Evolutionary conservation across 2,329 filamentous ascomycete species (phyloP).

Genomic region (Aspergillus sp.): DNA sequence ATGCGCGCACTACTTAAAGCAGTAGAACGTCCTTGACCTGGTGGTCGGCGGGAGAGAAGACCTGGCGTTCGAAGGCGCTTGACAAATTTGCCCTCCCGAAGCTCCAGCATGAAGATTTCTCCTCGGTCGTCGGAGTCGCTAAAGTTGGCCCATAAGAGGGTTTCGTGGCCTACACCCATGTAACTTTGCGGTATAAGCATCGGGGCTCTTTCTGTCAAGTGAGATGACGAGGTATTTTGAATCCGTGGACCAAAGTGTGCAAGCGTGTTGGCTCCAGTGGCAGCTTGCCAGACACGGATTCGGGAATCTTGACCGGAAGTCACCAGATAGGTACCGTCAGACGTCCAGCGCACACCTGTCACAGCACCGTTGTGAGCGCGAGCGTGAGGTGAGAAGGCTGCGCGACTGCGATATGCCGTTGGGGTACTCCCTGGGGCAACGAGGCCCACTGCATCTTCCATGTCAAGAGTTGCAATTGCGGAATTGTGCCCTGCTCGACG

Average conservation of each 20-base stretch:
- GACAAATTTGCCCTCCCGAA: conserved; percentile 75
- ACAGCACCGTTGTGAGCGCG: conserved; percentile 79
- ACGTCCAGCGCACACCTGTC: conserved; percentile 84
- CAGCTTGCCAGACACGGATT: conserved; percentile 84
- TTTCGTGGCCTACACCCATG: conserved; percentile 61
- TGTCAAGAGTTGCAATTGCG: conserved; percentile 76
- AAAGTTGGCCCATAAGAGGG: conserved; percentile 82
- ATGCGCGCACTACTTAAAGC: conserved; percentile 65
- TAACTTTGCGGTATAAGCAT: conserved; percentile 66
- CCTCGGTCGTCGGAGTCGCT: conserved; percentile 65
- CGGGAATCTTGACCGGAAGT: conserved; percentile 82
- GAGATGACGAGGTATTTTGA: conserved; percentile 67
- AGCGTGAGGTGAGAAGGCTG: conserved; percentile 50
- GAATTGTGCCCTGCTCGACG: conserved; percentile 70
- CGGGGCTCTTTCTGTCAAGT: conserved; percentile 64
- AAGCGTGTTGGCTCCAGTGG: conserved; percentile 81
- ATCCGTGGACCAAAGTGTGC: conserved; percentile 84
- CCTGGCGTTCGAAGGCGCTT: conserved; percentile 71
- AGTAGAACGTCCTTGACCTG: conserved; percentile 45
- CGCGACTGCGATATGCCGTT: conserved; percentile 36
- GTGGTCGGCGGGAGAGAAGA: conserved; percentile 46
- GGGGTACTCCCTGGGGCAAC: conserved; percentile 42
- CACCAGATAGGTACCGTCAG: conserved; percentile 75
- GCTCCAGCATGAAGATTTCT: conserved; percentile 77
- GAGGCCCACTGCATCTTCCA: conserved; percentile 79